phyloP scores from a whole-genome alignment of 805 yeast genomes.

The Spathaspora passalidarum region DNA sequence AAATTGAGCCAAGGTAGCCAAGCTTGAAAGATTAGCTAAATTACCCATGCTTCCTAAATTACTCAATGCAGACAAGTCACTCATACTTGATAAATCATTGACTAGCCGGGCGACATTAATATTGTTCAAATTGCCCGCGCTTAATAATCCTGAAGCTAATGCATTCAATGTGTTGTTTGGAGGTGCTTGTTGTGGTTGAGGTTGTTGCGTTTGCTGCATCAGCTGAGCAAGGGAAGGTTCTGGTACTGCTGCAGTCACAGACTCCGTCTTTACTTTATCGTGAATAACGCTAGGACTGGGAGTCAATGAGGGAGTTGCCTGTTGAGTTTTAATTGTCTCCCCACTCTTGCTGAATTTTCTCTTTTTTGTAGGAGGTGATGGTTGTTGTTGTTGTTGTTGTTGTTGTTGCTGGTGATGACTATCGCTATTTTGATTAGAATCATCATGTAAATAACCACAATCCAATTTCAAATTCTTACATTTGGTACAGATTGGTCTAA shows the following conservation, averaged over 20 bases:
- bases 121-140: slow-evolving; percentile 40
- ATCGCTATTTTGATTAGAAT: not conserved
- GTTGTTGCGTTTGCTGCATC: not conserved
- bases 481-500: slow-evolving; percentile 73
- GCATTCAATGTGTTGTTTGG: slow-evolving; percentile 5
- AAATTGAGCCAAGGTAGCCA: slow-evolving; percentile 42
- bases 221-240: not conserved
- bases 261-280: not conserved
- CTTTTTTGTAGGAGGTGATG: not conserved
- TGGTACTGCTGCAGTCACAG: not conserved
- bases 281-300: slow-evolving; percentile 11
- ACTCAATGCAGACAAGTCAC: slow-evolving; percentile 23
- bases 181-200: not conserved
- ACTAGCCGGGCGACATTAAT: slow-evolving; percentile 42
- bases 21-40: slow-evolving; percentile 35
- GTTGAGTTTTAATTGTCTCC: slow-evolving; percentile 11
- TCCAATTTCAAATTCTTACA: slow-evolving; percentile 76
- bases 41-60: slow-evolving; percentile 32
- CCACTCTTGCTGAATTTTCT: not conserved
- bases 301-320: slow-evolving; percentile 16
- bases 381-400: not conserved
- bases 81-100: slow-evolving; percentile 27
- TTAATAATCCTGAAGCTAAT: slow-evolving; percentile 14
- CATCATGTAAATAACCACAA: slow-evolving; percentile 54
- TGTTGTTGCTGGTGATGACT: not conserved